Conservation (phyloP, 148 eudicot species). For the Rhododendron simsii region DNA sequence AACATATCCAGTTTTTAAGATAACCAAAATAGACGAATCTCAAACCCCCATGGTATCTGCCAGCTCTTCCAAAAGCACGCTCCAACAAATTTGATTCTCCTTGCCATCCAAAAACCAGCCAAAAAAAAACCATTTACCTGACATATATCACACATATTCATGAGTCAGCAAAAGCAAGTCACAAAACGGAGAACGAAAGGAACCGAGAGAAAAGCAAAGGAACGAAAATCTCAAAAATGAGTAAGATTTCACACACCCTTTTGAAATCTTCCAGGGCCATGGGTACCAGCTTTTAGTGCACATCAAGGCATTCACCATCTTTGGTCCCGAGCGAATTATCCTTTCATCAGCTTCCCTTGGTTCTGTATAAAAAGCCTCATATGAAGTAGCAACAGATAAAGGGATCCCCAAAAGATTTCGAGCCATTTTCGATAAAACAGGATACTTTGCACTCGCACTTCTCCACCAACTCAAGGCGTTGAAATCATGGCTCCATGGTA, state of each 20-base stretch:
- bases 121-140: neutral
- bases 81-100: too few relatives aligned
- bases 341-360: neutral
- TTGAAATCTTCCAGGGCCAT: neutral
- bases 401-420: slow-evolving; percentile 4
- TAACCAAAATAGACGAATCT: too few relatives aligned
- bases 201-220: neutral
- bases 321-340: neutral
- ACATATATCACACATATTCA: neutral
- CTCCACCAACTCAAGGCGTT: slow-evolving; percentile 11
- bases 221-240: neutral
- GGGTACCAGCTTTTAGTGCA: neutral
- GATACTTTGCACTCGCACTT: neutral
- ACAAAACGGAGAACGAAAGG: neutral
- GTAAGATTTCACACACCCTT: neutral
- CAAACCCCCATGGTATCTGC: too few relatives aligned
- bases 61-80: too few relatives aligned
- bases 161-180: neutral
- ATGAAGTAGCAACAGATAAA: slow-evolving; percentile 6
- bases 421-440: slow-evolving; percentile 7
- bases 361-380: neutral
- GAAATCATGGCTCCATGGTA: slow-evolving; percentile 1
- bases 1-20: too few relatives aligned
- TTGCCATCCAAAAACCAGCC: neutral
- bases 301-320: neutral